phyloP scores from a whole-genome alignment of 1,284 basidiomycete species.

The Boletus sp. region DNA sequence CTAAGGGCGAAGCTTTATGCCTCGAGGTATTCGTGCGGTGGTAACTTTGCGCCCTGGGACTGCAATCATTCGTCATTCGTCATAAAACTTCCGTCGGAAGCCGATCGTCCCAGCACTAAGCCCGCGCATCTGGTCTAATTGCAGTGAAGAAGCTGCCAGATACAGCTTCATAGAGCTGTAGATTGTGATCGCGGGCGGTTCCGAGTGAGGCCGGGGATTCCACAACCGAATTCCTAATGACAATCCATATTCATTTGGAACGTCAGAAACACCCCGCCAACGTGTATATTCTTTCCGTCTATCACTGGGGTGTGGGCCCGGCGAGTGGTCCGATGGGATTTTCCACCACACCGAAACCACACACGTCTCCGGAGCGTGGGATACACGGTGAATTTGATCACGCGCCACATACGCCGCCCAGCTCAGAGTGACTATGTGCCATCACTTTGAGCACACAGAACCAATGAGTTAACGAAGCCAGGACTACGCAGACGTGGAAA shows the following conservation, averaged over 20 bases:
- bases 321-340: conserved; percentile 22
- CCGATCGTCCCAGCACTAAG: conserved; percentile 28
- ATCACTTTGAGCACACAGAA: conserved; percentile 53
- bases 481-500: conserved; percentile 80
- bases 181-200: conserved; percentile 22
- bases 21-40: conserved; percentile 36
- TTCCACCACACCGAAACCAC: conserved; percentile 17
- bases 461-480: conserved; percentile 78
- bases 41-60: conserved; percentile 30
- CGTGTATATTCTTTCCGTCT: conserved; percentile 33
- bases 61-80: conserved; percentile 29
- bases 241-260: conserved; percentile 29
- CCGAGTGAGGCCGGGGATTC: conserved; percentile 22
- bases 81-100: conserved; percentile 28
- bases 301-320: conserved; percentile 19
- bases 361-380: conserved; percentile 23
- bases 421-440: conserved; percentile 49
- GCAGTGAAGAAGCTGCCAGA: conserved; percentile 11
- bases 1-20: conserved; percentile 31
- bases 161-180: conserved; percentile 8
- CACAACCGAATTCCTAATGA: conserved; percentile 29
- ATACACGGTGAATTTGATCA: conserved; percentile 25
- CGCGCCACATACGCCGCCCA: conserved; percentile 31
- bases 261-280: conserved; percentile 25
- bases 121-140: conserved; percentile 19